Evolutionary conservation across 768 basidiomycete genomes (phyloP).

Genomic region (Boletus sp.): DNA sequence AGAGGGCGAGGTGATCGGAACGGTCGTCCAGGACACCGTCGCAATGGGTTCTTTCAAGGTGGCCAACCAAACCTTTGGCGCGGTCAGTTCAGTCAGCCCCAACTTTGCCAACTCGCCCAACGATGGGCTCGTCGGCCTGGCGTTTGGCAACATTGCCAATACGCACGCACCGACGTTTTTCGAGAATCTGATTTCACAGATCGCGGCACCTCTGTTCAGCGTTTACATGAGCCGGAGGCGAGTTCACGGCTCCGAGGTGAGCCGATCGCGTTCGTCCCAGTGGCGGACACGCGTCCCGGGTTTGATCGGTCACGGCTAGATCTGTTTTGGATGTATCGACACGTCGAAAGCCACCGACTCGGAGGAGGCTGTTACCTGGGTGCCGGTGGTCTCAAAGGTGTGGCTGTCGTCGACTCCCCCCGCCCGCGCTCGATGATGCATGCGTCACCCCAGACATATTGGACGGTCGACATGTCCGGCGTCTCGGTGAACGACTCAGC

Average conservation of each 20-base stretch:
- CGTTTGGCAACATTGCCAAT: constrained; percentile 54
- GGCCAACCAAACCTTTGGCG: constrained; percentile 54
- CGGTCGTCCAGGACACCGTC: constrained; percentile 50
- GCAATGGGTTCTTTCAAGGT: constrained; percentile 45
- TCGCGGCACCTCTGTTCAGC: constrained; percentile 52
- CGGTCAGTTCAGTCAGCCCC: constrained; percentile 43
- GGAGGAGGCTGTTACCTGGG: constrained; percentile 31
- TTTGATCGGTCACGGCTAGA: neutral
- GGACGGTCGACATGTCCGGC: constrained; percentile 53
- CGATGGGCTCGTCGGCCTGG: constrained; percentile 60
- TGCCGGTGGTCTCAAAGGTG: constrained; percentile 40
- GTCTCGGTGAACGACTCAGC: constrained; percentile 35
- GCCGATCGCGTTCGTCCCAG: constrained; percentile 6
- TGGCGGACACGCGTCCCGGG: neutral
- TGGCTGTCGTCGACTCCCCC: neutral
- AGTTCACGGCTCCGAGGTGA: constrained; percentile 48
- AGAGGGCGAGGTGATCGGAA: constrained; percentile 50
- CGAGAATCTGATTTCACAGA: constrained; percentile 53
- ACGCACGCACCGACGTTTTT: constrained; percentile 54
- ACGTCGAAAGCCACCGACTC: constrained; percentile 28
- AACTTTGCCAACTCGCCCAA: constrained; percentile 53
- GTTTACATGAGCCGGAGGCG: constrained; percentile 51
- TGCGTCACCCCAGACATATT: constrained; percentile 49
- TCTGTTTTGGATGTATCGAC: constrained; percentile 35
- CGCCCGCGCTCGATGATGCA: neutral